phyloP scores from a whole-genome alignment of 495 filamentous ascomycete genomes.

The Tuber aestivum region DNA sequence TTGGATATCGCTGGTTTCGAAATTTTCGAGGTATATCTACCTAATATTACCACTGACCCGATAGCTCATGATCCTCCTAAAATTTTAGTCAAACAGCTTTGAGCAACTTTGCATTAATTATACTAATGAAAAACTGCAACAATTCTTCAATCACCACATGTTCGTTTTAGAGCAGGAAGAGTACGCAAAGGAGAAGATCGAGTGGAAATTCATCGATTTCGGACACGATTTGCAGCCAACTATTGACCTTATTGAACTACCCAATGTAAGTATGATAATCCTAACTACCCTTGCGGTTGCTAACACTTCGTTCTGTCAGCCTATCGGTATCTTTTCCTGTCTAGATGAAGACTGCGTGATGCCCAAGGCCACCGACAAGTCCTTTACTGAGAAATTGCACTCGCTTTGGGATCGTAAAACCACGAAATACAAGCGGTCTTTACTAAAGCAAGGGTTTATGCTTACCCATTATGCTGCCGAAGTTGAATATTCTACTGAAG shows the following conservation, averaged over 20 bases:
- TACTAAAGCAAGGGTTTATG: slow-evolving; percentile 86
- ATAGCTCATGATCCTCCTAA: slow-evolving; percentile 18
- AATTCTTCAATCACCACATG: slow-evolving; percentile 99
- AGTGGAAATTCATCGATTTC: slow-evolving; percentile 99
- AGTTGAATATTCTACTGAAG: slow-evolving; percentile 91
- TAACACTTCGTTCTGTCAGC: slow-evolving; percentile 42
- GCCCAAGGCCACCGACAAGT: slow-evolving; percentile 96
- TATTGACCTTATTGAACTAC: slow-evolving; percentile 91
- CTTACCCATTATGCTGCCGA: slow-evolving; percentile 98
- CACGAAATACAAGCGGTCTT: slow-evolving; percentile 81
- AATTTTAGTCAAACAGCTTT: slow-evolving; percentile 67
- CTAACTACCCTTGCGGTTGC: background rate
- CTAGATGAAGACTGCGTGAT: slow-evolving; percentile 98
- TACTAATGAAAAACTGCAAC: slow-evolving; percentile 98
- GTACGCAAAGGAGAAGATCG: slow-evolving; percentile 94
- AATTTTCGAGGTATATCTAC: slow-evolving; percentile 70
- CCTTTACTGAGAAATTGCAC: slow-evolving; percentile 95
- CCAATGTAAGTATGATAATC: slow-evolving; percentile 52
- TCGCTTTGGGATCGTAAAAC: slow-evolving; percentile 94
- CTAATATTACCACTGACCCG: slow-evolving; percentile 5
- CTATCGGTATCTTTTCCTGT: slow-evolving; percentile 98
- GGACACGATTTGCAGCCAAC: slow-evolving; percentile 95
- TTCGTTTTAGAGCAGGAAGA: slow-evolving; percentile 99
- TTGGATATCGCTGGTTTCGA: slow-evolving; percentile 99
- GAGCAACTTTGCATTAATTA: slow-evolving; percentile 99